phyloP scores from a whole-genome alignment of 148 eudicot genomes.

The Rhododendron ovatum region DNA sequence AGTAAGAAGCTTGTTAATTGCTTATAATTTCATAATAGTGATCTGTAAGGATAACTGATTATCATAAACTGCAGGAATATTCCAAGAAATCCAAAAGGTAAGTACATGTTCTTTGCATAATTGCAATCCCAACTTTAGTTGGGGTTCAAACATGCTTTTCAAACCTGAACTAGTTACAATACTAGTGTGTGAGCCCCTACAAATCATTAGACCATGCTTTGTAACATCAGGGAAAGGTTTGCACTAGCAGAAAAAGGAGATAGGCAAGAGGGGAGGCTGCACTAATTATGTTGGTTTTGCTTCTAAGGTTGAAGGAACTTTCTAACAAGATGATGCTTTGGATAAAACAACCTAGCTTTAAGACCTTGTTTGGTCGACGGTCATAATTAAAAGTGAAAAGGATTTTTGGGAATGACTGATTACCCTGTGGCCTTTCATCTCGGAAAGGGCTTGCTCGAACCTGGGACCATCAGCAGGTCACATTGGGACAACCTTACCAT shows the following conservation, averaged over 20 bases:
- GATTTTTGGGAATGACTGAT: background rate
- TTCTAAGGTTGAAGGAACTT: background rate
- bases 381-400: background rate
- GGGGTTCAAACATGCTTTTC: background rate
- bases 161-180: background rate
- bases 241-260: background rate
- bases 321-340: background rate
- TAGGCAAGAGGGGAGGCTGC: background rate
- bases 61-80: background rate
- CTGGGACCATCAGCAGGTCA: background rate
- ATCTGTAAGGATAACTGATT: background rate
- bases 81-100: background rate
- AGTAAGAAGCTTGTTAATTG: background rate
- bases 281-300: constrained; percentile 4
- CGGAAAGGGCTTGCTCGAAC: background rate
- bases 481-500: background rate
- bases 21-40: background rate
- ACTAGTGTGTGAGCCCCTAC: constrained; percentile 1
- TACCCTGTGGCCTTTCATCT: background rate
- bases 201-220: constrained; percentile 5
- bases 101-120: background rate
- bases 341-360: background rate
- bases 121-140: background rate
- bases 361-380: background rate
- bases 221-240: background rate